phyloP scores from a whole-genome alignment of 176 grass and related monocot genomes.

The Oropetium thomaeum region DNA sequence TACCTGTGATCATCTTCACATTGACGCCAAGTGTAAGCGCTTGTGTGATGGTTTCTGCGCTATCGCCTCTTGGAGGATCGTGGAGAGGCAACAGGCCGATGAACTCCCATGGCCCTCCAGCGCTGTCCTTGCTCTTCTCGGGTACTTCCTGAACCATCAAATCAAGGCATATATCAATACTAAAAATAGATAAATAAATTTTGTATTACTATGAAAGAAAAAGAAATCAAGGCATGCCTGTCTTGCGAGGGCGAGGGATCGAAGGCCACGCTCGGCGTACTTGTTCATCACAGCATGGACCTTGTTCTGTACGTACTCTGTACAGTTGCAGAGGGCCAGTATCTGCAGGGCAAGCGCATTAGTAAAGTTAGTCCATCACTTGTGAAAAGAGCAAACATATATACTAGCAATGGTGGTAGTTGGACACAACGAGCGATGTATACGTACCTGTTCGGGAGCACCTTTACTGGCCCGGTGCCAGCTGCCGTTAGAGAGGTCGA shows the following conservation, averaged over 20 bases:
- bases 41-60: constrained; percentile 61
- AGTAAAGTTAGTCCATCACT: no score
- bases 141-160: constrained; percentile 80
- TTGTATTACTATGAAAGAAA: no score
- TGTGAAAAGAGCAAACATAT: no score
- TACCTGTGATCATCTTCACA: constrained; percentile 99
- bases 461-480: constrained; percentile 95
- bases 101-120: constrained; percentile 67
- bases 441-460: constrained; percentile 82
- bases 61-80: constrained; percentile 84
- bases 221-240: constrained; percentile 44
- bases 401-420: no score
- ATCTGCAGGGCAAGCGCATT: constrained; percentile 23
- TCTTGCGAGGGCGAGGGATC: constrained; percentile 76
- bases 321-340: constrained; percentile 60
- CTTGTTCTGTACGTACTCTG: constrained; percentile 31
- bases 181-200: no score
- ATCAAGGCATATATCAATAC: background rate
- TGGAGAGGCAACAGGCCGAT: constrained; percentile 80
- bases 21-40: constrained; percentile 86
- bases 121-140: constrained; percentile 67
- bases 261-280: constrained; percentile 77
- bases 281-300: constrained; percentile 65
- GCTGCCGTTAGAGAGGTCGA: constrained; percentile 32
- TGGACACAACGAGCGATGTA: no score